A percentile compares a stretch with the other conserved stretches of the same genome.
phyloP scores from a whole-genome alignment of 2,329 filamentous ascomycete genomes.

The Fusarium protoensiforme region DNA sequence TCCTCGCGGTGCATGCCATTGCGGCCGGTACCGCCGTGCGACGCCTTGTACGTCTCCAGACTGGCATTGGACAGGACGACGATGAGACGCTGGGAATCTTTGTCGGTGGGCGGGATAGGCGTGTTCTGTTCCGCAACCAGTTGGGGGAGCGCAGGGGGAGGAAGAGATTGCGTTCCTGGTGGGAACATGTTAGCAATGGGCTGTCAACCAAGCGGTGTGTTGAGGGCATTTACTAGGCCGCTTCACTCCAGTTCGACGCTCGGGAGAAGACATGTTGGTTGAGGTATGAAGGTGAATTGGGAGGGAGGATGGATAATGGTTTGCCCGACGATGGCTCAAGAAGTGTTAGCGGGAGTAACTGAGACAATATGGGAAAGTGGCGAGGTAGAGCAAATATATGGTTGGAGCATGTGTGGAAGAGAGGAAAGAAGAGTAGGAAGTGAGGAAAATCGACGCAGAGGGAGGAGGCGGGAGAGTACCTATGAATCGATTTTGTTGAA shows the following conservation, averaged over 20 bases:
- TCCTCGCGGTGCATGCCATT: conserved; percentile 80
- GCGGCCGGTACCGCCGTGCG: conserved; percentile 74
- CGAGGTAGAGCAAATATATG: neutral
- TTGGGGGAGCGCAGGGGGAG: conserved; percentile 88
- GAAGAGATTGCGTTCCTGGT: conserved; percentile 91
- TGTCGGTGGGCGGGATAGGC: conserved; percentile 86
- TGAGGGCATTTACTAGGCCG: conserved; percentile 53
- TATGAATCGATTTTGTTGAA: conserved; percentile 25
- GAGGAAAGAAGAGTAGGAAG: neutral
- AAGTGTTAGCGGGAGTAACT: neutral
- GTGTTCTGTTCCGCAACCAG: conserved; percentile 93
- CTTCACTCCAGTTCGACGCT: conserved; percentile 55
- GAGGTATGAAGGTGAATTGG: conserved; percentile 7
- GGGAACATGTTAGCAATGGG: conserved; percentile 29
- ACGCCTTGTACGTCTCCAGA: conserved; percentile 96
- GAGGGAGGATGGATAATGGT: conserved; percentile 13
- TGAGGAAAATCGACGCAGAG: conserved; percentile 17
- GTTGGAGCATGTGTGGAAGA: conserved; percentile 4
- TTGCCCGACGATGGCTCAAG: conserved; percentile 15
- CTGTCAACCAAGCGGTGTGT: conserved; percentile 1
- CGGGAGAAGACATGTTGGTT: conserved; percentile 52
- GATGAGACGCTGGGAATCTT: conserved; percentile 90
- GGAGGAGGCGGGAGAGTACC: conserved; percentile 6
- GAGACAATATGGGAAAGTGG: neutral
- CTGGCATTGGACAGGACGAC: conserved; percentile 98